A percentile compares a stretch with the other conserved stretches of the same genome.
Evolutionary conservation across 495 filamentous ascomycete genomes (phyloP).

Genomic region (Lophium mytilinum): DNA sequence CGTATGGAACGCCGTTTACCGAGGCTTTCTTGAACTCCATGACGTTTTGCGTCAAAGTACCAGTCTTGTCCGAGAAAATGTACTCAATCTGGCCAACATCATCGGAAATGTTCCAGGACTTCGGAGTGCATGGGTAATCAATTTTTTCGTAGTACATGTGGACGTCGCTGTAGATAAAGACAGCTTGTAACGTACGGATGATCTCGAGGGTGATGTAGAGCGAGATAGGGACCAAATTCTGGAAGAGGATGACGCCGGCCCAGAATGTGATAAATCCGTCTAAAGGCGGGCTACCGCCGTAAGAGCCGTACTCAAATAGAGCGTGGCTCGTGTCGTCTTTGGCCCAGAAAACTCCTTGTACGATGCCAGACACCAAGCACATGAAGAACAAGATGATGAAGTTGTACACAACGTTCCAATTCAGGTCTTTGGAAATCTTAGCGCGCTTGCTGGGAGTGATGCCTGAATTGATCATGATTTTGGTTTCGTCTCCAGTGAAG

Average conservation of each 20-base stretch:
- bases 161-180: conserved; percentile 95
- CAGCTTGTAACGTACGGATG: conserved; percentile 82
- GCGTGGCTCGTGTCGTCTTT: conserved; percentile 63
- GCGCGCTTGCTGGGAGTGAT: conserved; percentile 94
- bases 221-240: conserved; percentile 97
- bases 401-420: conserved; percentile 97
- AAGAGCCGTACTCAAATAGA: conserved; percentile 82
- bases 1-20: conserved; percentile 89
- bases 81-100: conserved; percentile 99
- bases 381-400: conserved; percentile 84
- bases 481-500: conserved; percentile 95
- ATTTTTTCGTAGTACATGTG: conserved; percentile 95
- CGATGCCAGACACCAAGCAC: conserved; percentile 78
- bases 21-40: conserved; percentile 99
- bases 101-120: conserved; percentile 98
- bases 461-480: conserved; percentile 99
- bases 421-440: conserved; percentile 82
- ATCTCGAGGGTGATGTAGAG: conserved; percentile 98
- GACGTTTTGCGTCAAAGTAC: conserved; percentile 95
- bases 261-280: conserved; percentile 95
- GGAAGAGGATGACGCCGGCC: conserved; percentile 88
- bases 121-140: conserved; percentile 90
- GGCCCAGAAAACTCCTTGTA: conserved; percentile 76
- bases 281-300: conserved; percentile 61
- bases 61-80: conserved; percentile 99